A percentile compares a stretch with the other conserved stretches of the same genome.
Evolutionary conservation across 2,329 filamentous ascomycete genomes (phyloP).

Genomic region (Penicillium sp.): DNA sequence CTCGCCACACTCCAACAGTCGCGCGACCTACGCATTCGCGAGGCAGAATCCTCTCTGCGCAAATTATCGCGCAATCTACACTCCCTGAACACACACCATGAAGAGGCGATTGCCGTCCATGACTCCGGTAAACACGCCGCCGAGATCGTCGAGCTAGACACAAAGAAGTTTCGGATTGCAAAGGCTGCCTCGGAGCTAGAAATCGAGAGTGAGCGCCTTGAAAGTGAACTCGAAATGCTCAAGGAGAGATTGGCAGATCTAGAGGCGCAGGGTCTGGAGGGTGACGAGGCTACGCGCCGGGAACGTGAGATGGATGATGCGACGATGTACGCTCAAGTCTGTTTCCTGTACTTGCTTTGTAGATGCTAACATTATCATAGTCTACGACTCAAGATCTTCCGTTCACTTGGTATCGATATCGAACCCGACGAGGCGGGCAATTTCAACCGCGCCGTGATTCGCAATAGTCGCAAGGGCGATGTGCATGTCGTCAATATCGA

Average conservation of each 20-base stretch:
- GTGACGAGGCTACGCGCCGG: constrained; percentile 55
- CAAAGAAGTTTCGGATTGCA: constrained; percentile 90
- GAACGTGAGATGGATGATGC: constrained; percentile 54
- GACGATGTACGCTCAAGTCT: constrained; percentile 41
- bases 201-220: constrained; percentile 91
- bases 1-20: constrained; percentile 80
- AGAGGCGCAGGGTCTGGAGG: constrained; percentile 84
- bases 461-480: constrained; percentile 83
- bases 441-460: constrained; percentile 81
- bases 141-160: constrained; percentile 83
- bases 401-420: constrained; percentile 86
- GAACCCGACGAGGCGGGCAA: constrained; percentile 78
- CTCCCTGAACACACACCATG: constrained; percentile 73
- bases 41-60: constrained; percentile 67
- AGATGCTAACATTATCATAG: constrained; percentile 37
- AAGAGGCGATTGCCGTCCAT: constrained; percentile 72
- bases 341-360: not conserved
- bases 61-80: constrained; percentile 75
- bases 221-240: constrained; percentile 73
- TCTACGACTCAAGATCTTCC: constrained; percentile 85
- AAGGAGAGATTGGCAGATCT: constrained; percentile 75
- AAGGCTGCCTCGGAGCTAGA: constrained; percentile 87
- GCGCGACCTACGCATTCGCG: constrained; percentile 73
- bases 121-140: constrained; percentile 78
- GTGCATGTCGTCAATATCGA: constrained; percentile 95